A percentile compares a stretch with the other conserved stretches of the same genome.
These are phyloP conservation scores for Lathyrus oleraceus DNA, from an alignment of 306 rosid species.

Conservation along the genomic window DNA sequence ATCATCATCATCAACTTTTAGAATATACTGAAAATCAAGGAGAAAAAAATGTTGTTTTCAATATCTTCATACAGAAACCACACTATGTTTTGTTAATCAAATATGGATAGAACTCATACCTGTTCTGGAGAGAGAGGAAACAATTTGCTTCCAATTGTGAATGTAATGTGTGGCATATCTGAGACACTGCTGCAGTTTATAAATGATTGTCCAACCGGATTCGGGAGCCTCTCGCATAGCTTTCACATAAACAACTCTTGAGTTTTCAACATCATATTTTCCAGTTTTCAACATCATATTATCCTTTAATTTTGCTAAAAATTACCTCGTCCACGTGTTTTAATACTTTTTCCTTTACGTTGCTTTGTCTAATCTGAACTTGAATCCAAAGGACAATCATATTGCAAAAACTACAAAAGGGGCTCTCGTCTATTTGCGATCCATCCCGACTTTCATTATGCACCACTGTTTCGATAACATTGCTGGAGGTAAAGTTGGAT, in stretches of 20 bases:
- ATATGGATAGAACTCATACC: slow-evolving; percentile 32
- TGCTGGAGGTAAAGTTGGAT: slow-evolving; percentile 48
- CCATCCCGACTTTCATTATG: slow-evolving; percentile 42
- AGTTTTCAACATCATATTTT: no score
- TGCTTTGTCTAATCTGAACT: slow-evolving; percentile 64
- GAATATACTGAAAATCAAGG: slow-evolving; percentile 51
- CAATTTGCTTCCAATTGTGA: slow-evolving; percentile 57
- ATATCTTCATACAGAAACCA: background rate
- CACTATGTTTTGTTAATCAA: no score
- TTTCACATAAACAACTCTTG: slow-evolving; percentile 14
- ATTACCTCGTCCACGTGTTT: slow-evolving; percentile 60
- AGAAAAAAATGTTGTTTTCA: slow-evolving; percentile 19
- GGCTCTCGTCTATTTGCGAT: slow-evolving; percentile 40
- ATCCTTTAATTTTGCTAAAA: no score
- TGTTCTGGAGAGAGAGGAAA: slow-evolving; percentile 68
- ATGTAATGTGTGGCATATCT: slow-evolving; percentile 55
- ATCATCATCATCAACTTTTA: slow-evolving; percentile 41
- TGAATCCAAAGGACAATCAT: slow-evolving; percentile 74
- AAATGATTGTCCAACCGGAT: slow-evolving; percentile 57
- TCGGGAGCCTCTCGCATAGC: slow-evolving; percentile 77
- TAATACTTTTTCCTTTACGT: slow-evolving; percentile 53
- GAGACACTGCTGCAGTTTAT: slow-evolving; percentile 52
- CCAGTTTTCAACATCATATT: no score
- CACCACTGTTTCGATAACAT: slow-evolving; percentile 54
- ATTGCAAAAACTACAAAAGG: slow-evolving; percentile 59